Base-by-base conservation (phyloP, 768 basidiomycete species). In the Agrocybe praecox region DNA sequence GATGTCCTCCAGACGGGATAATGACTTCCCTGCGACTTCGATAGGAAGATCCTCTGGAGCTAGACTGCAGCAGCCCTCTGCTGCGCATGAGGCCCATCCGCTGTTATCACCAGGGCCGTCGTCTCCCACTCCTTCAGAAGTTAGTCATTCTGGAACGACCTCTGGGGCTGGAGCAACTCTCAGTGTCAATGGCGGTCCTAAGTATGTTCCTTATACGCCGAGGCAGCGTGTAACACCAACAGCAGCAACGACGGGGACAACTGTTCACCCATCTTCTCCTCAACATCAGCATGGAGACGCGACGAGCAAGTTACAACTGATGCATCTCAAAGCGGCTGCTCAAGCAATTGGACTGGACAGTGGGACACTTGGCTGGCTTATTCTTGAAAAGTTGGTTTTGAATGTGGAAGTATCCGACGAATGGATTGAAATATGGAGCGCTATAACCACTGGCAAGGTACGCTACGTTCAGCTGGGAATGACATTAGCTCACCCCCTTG, bases 181-280 rank as follows among this genome's bases (percentile, higher is more conserved):
- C 33, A 60, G 47, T 52, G 52, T 59, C 44, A 69, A 58, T 52
- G 67, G 59, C 12, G 63, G 59, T 3, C 76, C 84, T 11, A 79
- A 80, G 58, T 93, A 92, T 73, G 82, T 88, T 1, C 86, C 90
- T 1, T 92, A 93, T 62, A 92, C 89, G 0, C 90, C 91, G 1
- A 74, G 87, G 21, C 90, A 91, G 43, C 84, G 88, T 44, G 71
- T 75, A 22, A 65, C 74, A 15, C 70, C 77, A 18, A 72, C 78
- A 17, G 76, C 77, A 9, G 69, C 78, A 12, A 77, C 82, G 11
- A 79, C 82, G 11, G 80, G 80, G 23, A 81, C 83, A 2, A 80
- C 81, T 66, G 56, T 79, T 63, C 61, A 79, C 53, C 73, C 83
- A 0, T 66, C 79, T 15, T 76, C 77, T 23, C 79, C 76, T 52